Evolutionary conservation across 345 rosid species (phyloP).

Genomic region (Moringa oleifera): DNA sequence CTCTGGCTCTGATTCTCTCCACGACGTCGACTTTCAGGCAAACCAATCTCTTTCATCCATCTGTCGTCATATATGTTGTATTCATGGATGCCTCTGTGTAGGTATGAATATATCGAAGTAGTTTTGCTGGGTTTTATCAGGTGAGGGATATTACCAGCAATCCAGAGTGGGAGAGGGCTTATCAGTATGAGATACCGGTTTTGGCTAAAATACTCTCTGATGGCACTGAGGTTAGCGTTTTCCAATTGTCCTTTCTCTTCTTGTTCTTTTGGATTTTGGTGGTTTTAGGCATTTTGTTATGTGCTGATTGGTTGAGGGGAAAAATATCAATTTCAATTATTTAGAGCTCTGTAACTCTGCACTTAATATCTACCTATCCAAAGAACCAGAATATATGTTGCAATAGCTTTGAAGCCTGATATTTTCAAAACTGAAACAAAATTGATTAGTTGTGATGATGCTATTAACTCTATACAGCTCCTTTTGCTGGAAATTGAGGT

Average conservation of each 20-base stretch:
- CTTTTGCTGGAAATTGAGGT: no score
- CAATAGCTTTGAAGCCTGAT: no score
- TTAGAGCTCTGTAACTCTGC: no score
- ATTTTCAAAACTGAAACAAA: no score
- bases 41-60: not conserved
- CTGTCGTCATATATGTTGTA: not conserved
- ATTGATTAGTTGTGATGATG: no score
- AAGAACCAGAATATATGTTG: no score
- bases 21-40: conserved; percentile 72
- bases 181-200: conserved; percentile 78
- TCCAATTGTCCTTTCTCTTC: not conserved
- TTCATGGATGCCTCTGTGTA: not conserved
- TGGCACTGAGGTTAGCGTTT: conserved; percentile 56
- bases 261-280: not conserved
- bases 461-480: no score
- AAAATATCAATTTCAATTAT: no score
- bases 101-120: not conserved
- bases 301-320: not conserved
- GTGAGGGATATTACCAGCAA: conserved; percentile 71
- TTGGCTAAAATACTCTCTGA: conserved; percentile 57
- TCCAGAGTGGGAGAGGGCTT: conserved; percentile 78
- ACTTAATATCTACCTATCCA: no score
- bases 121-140: conserved; percentile 23
- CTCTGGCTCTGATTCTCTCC: conserved; percentile 54
- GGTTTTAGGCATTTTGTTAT: not conserved